Evolutionary conservation across 129 eudicot genomes (phyloP), one percentile per base, ranked within the genome.

Genomic region (Cynara cardunculus): DNA sequence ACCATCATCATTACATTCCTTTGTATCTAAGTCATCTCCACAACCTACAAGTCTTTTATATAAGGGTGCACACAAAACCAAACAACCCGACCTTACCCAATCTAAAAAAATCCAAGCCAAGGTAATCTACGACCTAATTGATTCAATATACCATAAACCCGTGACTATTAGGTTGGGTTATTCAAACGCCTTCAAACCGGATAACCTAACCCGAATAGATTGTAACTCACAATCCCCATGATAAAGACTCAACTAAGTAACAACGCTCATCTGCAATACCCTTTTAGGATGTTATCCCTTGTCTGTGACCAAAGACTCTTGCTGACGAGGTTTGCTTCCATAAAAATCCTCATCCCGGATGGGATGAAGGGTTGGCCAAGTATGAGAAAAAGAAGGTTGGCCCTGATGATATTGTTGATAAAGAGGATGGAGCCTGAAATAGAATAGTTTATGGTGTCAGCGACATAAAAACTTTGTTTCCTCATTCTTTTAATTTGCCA

Each of bases 341-440:
- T 82, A 93, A 96, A 85, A 96, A 93, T 83, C 92, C 95, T 1
- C 95, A 97, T 27, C 95, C 93, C 76, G 95, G 98, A 64, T 96
- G 99, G 99, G 99, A 97, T 22, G 96, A 92, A 80, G 96, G 99
- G 37, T 85, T 96, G 74, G 97, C 98, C 6, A 96, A 96, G 83
- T 96, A 88, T 88, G 99, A 93, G 88, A 92, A 93, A 83, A 92
- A 96, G 90, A 88, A 85, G 82, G 97, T 89, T 83, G 93, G 86
- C 77, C 89, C 97, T 44, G 91, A 89, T 70, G 98, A 93, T 41
- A 44, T 75, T 79, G 79, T 79, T 19, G 79, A 69, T 39, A 89
- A 86, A 73, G 97, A 92, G 67, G 35, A 69, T 79, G 82, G 71
- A 9, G 64, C 37, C 19, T 84, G 85, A 53, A 65, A 67, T 77